Evolutionary conservation across 2,329 filamentous ascomycete species (phyloP).

Genomic region (Diaporthe sp.): DNA sequence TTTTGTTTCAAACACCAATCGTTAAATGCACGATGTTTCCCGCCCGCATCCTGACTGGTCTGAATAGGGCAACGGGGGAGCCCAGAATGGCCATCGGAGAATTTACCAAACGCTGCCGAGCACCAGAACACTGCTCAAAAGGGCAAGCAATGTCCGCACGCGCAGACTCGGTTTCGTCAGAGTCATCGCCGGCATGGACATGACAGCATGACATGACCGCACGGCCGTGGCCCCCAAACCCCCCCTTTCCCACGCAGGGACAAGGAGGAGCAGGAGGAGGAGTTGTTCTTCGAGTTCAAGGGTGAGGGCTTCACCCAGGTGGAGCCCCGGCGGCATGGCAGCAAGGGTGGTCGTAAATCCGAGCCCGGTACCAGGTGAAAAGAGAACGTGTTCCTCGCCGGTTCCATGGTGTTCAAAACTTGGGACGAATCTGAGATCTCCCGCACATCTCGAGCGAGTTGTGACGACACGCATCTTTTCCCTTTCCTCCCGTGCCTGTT

Average conservation of each 20-base stretch:
- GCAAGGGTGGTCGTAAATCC: not conserved
- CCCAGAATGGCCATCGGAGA: constrained; percentile 10
- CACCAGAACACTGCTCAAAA: constrained; percentile 22
- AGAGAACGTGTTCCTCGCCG: constrained; percentile 11
- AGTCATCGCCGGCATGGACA: constrained; percentile 6
- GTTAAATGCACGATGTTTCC: constrained; percentile 17
- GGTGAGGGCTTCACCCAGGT: constrained; percentile 14
- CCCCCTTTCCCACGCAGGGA: constrained; percentile 30
- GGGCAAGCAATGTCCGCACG: constrained; percentile 30
- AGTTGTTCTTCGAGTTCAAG: not conserved
- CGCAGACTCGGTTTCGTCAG: not conserved
- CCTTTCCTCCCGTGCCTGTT: constrained; percentile 30
- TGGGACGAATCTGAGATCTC: constrained; percentile 23
- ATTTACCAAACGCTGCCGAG: constrained; percentile 10
- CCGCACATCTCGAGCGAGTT: constrained; percentile 31
- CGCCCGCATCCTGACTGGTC: constrained; percentile 22
- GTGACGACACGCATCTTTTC: constrained; percentile 25
- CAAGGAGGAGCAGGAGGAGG: not conserved
- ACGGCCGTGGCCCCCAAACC: constrained; percentile 1
- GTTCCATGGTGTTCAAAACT: not conserved
- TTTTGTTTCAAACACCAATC: constrained; percentile 41
- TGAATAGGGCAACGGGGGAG: constrained; percentile 18
- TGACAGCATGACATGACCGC: not conserved
- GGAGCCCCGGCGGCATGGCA: constrained; percentile 16
- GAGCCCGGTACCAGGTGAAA: constrained; percentile 8